Conservation (phyloP, 2,329 filamentous ascomycete species). For the Penicillium sp. region DNA sequence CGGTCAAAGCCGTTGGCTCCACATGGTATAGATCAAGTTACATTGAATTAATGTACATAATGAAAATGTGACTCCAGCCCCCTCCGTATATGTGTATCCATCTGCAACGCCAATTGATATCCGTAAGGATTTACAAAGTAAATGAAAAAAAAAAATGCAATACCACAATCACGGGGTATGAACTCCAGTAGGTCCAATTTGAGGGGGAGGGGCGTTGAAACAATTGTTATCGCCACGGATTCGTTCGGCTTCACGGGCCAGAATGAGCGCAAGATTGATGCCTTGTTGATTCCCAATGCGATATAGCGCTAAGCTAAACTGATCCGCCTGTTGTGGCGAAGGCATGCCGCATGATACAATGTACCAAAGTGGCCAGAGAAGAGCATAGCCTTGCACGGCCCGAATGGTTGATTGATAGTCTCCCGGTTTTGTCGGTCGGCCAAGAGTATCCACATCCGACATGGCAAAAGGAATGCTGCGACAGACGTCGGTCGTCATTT, state of each 20-base stretch:
- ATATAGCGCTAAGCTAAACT: conserved; percentile 27
- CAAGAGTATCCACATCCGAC: conserved; percentile 33
- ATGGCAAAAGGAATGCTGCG: conserved; percentile 36
- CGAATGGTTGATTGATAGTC: conserved; percentile 24
- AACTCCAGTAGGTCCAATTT: not conserved
- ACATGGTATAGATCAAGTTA: not conserved
- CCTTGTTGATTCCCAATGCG: conserved; percentile 33
- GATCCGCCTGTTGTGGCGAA: conserved; percentile 28
- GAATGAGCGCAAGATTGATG: conserved; percentile 34
- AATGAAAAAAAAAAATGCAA: not conserved
- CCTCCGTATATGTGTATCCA: not conserved
- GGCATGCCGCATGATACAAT: conserved; percentile 34
- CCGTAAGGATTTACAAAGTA: not conserved
- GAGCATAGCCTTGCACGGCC: conserved; percentile 32
- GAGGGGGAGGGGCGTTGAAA: not conserved
- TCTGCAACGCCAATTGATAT: not conserved
- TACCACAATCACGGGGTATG: not conserved
- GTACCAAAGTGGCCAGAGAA: conserved; percentile 43
- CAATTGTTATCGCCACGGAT: conserved; percentile 4
- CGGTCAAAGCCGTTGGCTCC: not conserved
- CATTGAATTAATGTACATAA: not conserved
- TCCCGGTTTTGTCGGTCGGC: conserved; percentile 21
- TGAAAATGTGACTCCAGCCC: not conserved
- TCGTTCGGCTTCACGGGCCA: conserved; percentile 23
- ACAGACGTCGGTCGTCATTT: conserved; percentile 37